Percentiles rank a stretch among this genome's conserved stretches.
Evolutionary conservation across 106 monocot genomes (phyloP).

Genomic region (Ottelia alismoides): DNA sequence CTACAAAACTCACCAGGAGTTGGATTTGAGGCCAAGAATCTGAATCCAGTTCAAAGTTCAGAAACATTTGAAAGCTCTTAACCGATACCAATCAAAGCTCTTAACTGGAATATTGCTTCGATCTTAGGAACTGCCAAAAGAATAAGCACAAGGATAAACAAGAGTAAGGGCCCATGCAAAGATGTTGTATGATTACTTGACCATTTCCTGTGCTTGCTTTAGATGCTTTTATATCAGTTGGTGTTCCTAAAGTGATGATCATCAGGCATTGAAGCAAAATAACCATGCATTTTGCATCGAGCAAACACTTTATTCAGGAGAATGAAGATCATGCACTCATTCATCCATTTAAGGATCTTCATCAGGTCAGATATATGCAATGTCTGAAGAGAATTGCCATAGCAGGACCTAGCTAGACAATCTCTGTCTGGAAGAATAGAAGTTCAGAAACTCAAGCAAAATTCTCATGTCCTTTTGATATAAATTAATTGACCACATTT

Average conservation of each 20-base stretch:
- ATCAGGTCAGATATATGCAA: background rate
- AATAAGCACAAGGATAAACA: slow-evolving; percentile 1
- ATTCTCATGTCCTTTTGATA: no score
- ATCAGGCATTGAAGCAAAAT: background rate
- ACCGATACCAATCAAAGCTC: no score
- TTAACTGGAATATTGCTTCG: slow-evolving; percentile 4
- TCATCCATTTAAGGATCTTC: background rate
- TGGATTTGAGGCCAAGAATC: background rate
- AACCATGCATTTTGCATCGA: background rate
- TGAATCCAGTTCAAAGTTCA: slow-evolving; percentile 3
- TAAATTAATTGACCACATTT: no score
- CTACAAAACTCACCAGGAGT: background rate
- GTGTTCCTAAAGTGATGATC: background rate
- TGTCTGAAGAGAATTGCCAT: no score
- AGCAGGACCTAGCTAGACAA: slow-evolving; percentile 2
- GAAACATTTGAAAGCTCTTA: background rate
- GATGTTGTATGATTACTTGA: background rate
- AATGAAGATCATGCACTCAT: slow-evolving; percentile 2
- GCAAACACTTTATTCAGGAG: background rate
- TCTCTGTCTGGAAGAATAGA: no score
- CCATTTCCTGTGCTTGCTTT: background rate
- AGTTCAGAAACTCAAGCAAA: background rate
- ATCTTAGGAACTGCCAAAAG: slow-evolving; percentile 7
- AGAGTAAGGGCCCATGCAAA: background rate
- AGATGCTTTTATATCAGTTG: background rate